Percentiles rank a stretch among this genome's conserved stretches.
phyloP scores from a whole-genome alignment of 768 basidiomycete genomes.

The Phylloporus arenicola region DNA sequence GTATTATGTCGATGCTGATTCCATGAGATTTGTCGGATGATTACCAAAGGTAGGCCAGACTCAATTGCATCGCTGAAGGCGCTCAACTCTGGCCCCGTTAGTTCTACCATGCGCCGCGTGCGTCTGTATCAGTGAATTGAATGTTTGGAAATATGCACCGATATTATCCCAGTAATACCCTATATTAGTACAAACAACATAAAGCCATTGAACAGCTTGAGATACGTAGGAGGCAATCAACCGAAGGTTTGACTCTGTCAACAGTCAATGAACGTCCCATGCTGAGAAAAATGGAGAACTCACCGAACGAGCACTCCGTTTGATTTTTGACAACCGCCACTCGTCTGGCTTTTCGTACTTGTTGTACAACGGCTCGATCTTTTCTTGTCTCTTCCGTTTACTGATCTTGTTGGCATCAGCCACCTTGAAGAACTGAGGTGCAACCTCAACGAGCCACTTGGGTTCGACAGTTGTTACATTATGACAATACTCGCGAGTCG shows the following conservation, averaged over 20 bases:
- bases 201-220: background rate
- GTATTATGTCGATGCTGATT: slow-evolving; percentile 76
- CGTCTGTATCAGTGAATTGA: background rate
- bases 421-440: slow-evolving; percentile 98
- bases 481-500: slow-evolving; percentile 92
- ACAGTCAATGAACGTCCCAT: slow-evolving; percentile 10
- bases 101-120: background rate
- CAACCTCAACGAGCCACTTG: slow-evolving; percentile 97
- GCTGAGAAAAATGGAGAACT: slow-evolving; percentile 21
- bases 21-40: slow-evolving; percentile 78
- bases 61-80: background rate
- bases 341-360: slow-evolving; percentile 94
- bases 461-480: slow-evolving; percentile 95
- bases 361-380: slow-evolving; percentile 94
- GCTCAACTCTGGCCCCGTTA: background rate
- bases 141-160: background rate
- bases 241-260: no score
- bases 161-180: slow-evolving; percentile 4
- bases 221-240: background rate
- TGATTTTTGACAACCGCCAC: slow-evolving; percentile 91
- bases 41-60: background rate
- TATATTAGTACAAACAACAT: slow-evolving; percentile 13
- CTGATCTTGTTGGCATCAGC: slow-evolving; percentile 97
- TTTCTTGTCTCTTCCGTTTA: slow-evolving; percentile 92
- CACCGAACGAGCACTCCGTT: slow-evolving; percentile 82